Base-by-base conservation (phyloP, 805 yeast species). In the Yamadazyma scolyti region DNA sequence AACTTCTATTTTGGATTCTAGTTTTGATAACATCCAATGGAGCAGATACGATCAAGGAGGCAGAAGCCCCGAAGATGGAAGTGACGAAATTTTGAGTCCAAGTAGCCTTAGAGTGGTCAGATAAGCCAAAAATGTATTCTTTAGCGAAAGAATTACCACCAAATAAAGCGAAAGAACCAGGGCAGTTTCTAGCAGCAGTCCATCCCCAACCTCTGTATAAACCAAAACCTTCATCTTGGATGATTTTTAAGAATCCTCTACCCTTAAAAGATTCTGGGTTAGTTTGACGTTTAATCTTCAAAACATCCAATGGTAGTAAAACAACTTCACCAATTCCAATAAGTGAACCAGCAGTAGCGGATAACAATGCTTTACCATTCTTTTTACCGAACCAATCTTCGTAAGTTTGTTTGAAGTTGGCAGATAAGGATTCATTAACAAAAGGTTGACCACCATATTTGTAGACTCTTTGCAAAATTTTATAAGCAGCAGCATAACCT, bases 261-360 rank as follows among this genome's bases (percentile, higher is more conserved):
- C 99, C 99, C 63, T 80, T 82, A 77, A 93, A 93, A n/a, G 97
- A 70, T 64, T 90, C 98, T n/a, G 99, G 99, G 71, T 93, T 93
- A 33, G 99, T 93, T 73, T 93, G 99, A 70, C 97, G 89, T 71
- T 93, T 93, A 65, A 93, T 93, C 71, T 93, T 93, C 56, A 93
- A 72, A 23, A 93, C 97, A 58, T 93, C 99, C 49, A 93, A 74
- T 20, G 99, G 99, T 52, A 93, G 74, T 48, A 93, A 70, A 21
- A 93, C 89, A 56, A 93, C 87, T 67, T 93, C 99, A 65, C 97
- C 98, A 56, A 93, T 90, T 50, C 99, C 99, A 45, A 93, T 88
- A 44, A 93, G 48, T 20, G 96, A 86, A 52, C 99, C 99, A 17
- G 99, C 97, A 42, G 97, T 78, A 27, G 99, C 99, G 37, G 95